Percentiles rank a stretch among this genome's conserved stretches.
Evolutionary conservation across 2,329 filamentous ascomycete genomes (phyloP).

Genomic region (Stachybotrys elegans): DNA sequence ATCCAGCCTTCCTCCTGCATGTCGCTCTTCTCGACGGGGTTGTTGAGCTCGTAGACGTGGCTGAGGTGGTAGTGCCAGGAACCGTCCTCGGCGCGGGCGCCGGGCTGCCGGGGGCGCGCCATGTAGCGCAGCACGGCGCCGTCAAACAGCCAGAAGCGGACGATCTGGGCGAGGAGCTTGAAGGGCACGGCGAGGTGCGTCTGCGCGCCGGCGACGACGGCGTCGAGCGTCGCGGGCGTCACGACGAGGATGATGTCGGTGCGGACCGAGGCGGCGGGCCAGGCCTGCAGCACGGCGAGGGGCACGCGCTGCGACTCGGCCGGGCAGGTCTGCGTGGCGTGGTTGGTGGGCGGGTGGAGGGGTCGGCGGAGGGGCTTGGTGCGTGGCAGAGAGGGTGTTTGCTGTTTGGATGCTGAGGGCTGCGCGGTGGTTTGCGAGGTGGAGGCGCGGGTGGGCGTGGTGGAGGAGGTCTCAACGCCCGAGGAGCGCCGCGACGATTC

Average conservation of each 20-base stretch:
- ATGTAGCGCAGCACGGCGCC: constrained; percentile 52
- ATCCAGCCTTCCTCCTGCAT: constrained; percentile 54
- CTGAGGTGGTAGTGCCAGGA: constrained; percentile 21
- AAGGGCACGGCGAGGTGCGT: constrained; percentile 53
- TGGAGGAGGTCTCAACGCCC: not conserved
- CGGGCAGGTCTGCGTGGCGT: constrained; percentile 22
- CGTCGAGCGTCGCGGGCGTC: constrained; percentile 37
- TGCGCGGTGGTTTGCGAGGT: not conserved
- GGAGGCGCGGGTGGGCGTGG: constrained; percentile 10
- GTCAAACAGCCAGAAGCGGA: constrained; percentile 60
- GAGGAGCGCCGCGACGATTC: not conserved
- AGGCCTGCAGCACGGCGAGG: constrained; percentile 39
- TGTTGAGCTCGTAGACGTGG: constrained; percentile 58
- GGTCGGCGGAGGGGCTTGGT: constrained; percentile 19
- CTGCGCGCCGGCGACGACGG: constrained; percentile 44
- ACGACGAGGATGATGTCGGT: constrained; percentile 53
- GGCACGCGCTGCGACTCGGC: constrained; percentile 45
- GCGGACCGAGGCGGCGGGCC: constrained; percentile 42
- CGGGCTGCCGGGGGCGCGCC: constrained; percentile 46
- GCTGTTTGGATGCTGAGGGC: constrained; percentile 10
- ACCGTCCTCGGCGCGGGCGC: constrained; percentile 26
- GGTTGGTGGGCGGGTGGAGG: constrained; percentile 15
- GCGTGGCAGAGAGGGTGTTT: constrained; percentile 1
- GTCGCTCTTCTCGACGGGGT: constrained; percentile 46
- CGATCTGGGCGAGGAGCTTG: constrained; percentile 48